phyloP scores from a whole-genome alignment of 345 rosid genomes.

The Hevea brasiliensis region DNA sequence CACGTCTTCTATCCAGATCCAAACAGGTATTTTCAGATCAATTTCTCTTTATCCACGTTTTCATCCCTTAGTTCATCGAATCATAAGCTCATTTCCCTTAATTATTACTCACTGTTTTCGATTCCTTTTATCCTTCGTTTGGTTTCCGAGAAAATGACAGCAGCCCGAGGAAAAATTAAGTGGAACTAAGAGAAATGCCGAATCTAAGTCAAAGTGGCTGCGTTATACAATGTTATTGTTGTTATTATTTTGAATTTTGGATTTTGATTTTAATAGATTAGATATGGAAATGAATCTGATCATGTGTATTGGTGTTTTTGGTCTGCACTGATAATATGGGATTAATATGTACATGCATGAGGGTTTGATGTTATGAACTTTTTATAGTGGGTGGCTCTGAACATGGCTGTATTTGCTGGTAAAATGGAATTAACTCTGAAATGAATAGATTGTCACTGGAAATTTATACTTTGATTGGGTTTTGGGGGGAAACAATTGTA shows the following conservation, averaged over 20 bases:
- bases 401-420: not conserved
- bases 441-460: not conserved
- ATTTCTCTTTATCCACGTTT: not conserved
- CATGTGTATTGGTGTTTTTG: too few relatives aligned
- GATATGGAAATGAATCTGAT: not conserved
- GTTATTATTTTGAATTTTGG: not conserved
- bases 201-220: not conserved
- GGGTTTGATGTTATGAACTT: not conserved
- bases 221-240: not conserved
- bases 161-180: not conserved
- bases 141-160: not conserved
- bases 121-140: not conserved
- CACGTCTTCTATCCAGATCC: constrained; percentile 71
- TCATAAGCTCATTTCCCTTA: not conserved
- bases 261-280: too few relatives aligned
- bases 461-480: not conserved
- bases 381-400: not conserved
- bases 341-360: too few relatives aligned
- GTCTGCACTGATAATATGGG: too few relatives aligned
- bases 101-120: not conserved
- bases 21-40: constrained; percentile 52
- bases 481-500: not conserved
- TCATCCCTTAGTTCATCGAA: not conserved
- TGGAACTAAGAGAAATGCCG: not conserved
- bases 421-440: not conserved